phyloP scores from a whole-genome alignment of 2,329 filamentous ascomycete genomes.

The Alternaria hordeiaustralica region DNA sequence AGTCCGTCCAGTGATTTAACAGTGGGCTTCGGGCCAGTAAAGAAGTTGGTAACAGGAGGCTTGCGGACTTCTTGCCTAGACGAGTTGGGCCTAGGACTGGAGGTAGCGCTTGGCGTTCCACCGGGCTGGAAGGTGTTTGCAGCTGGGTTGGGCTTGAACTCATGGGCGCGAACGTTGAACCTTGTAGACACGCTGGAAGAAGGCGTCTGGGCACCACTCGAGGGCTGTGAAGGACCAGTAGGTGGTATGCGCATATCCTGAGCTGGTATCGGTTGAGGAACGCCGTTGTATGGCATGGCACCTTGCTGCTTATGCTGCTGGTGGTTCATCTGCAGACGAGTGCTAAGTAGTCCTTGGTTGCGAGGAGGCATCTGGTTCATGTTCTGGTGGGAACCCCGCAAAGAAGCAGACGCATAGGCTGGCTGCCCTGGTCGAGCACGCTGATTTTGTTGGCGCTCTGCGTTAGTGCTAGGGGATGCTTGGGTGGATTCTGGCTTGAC shows the following conservation, averaged over 20 bases:
- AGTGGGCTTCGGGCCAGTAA: constrained; percentile 72
- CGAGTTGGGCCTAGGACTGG: constrained; percentile 70
- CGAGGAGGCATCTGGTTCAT: constrained; percentile 49
- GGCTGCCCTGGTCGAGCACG: constrained; percentile 51
- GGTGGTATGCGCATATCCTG: constrained; percentile 75
- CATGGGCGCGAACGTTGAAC: constrained; percentile 69
- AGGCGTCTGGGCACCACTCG: constrained; percentile 58
- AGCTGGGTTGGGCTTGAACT: constrained; percentile 86
- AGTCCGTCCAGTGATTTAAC: constrained; percentile 60
- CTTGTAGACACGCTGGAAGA: constrained; percentile 60
- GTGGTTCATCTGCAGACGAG: constrained; percentile 59
- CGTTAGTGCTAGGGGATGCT: constrained; percentile 34
- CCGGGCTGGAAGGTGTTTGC: constrained; percentile 82
- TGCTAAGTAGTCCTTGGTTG: constrained; percentile 55
- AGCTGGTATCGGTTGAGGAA: constrained; percentile 63
- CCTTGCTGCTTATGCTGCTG: constrained; percentile 58
- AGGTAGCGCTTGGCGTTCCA: constrained; percentile 65
- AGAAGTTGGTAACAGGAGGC: constrained; percentile 57
- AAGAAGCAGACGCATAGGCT: constrained; percentile 54
- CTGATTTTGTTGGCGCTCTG: constrained; percentile 57
- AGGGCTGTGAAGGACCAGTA: constrained; percentile 69
- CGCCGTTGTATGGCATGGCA: constrained; percentile 53
- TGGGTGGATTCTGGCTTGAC: constrained; percentile 44
- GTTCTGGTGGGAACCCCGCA: constrained; percentile 52
- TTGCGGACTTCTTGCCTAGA: constrained; percentile 40